Evolutionary conservation across 176 grass and related monocot species (phyloP).

Genomic region (Tuctoria greenei): DNA sequence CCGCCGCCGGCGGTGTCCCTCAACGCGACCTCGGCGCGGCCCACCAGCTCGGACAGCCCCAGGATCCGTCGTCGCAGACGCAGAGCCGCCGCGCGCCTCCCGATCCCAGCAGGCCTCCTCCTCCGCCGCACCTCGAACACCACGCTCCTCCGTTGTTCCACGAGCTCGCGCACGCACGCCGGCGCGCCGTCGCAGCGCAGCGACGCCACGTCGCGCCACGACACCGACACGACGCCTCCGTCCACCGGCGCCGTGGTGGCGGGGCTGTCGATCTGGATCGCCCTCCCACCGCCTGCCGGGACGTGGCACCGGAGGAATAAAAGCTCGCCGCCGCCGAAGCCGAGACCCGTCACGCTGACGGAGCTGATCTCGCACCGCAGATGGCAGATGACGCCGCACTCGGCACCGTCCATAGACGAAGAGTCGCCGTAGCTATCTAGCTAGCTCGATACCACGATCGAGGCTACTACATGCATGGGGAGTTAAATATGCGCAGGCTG

Average conservation of each 20-base stretch:
- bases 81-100: conserved; percentile 8
- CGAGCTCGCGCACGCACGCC: conserved; percentile 27
- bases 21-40: conserved; percentile 40
- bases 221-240: not conserved
- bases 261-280: conserved; percentile 43
- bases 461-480: not conserved
- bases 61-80: not conserved
- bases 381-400: conserved; percentile 10
- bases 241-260: not conserved
- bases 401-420: conserved; percentile 25
- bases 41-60: conserved; percentile 35
- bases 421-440: too few species aligned
- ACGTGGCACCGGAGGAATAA: conserved; percentile 50
- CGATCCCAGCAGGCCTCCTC: not conserved
- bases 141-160: conserved; percentile 19
- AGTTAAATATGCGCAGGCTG: not conserved
- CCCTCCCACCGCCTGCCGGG: conserved; percentile 29
- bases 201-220: conserved; percentile 47
- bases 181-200: conserved; percentile 39
- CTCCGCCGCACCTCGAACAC: conserved; percentile 37
- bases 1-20: not conserved
- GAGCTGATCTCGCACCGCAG: conserved; percentile 36
- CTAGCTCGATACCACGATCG: not conserved
- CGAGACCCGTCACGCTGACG: conserved; percentile 26
- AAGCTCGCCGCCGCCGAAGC: not conserved